phyloP scores from a whole-genome alignment of 139 green algal species.

The Chlorella sp. region DNA sequence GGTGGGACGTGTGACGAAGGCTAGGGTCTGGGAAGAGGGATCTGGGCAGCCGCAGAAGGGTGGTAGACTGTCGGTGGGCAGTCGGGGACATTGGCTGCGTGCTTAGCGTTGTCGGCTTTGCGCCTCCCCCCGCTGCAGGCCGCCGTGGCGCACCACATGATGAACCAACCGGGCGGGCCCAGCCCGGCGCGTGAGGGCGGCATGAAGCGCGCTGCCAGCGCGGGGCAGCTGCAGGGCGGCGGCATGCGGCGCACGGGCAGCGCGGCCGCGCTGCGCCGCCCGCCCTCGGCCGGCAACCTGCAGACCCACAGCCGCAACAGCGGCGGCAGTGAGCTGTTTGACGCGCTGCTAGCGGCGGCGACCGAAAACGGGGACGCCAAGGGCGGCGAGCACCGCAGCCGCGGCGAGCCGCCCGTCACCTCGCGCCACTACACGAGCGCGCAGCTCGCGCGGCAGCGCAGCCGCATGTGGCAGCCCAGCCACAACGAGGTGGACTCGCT shows the following conservation, averaged over 20 bases:
- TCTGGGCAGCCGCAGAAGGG: no score
- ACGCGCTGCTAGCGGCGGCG: conserved; percentile 81
- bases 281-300: conserved; percentile 25
- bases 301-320: conserved; percentile 32
- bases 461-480: conserved; percentile 57
- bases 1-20: not conserved
- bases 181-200: conserved; percentile 8
- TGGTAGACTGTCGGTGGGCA: no score
- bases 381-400: conserved; percentile 9
- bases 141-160: no score
- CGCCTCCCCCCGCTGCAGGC: no score
- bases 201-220: conserved; percentile 5
- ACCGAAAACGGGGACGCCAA: conserved; percentile 43
- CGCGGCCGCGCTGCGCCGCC: conserved; percentile 13
- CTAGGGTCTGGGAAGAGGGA: no score
- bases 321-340: conserved; percentile 70
- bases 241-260: conserved; percentile 8
- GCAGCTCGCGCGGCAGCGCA: conserved; percentile 35
- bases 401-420: conserved; percentile 57
- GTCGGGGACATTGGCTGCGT: no score
- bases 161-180: no score
- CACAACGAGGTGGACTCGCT: conserved; percentile 38
- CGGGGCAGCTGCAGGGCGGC: conserved; percentile 16
- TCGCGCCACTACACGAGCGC: conserved; percentile 31
- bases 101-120: no score